Evolutionary conservation across 495 filamentous ascomycete species (phyloP).

Genomic region (Penicillium turbatum): DNA sequence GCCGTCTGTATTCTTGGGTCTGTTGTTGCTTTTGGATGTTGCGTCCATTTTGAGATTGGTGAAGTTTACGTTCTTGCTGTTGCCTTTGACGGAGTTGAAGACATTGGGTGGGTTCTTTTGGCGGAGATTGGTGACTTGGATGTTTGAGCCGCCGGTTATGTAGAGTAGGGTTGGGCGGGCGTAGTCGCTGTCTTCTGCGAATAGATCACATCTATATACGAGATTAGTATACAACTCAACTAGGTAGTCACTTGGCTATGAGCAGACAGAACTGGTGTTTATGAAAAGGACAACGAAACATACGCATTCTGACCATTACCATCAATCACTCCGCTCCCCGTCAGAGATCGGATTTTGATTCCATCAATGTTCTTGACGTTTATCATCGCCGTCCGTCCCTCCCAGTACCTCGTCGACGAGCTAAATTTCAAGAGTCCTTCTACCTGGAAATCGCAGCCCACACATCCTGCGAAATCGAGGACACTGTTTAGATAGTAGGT

Average conservation of each 20-base stretch:
- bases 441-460: slow-evolving; percentile 38
- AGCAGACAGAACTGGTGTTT: no score
- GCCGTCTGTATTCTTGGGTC: slow-evolving; percentile 41
- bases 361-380: slow-evolving; percentile 30
- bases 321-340: slow-evolving; percentile 41
- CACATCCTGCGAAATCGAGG: slow-evolving; percentile 36
- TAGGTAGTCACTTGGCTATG: no score
- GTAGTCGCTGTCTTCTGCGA: slow-evolving; percentile 35
- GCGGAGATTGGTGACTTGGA: slow-evolving; percentile 30
- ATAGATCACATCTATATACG: slow-evolving; percentile 32
- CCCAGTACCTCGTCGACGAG: slow-evolving; percentile 36
- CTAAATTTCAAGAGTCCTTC: slow-evolving; percentile 40
- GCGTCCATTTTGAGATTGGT: slow-evolving; percentile 32
- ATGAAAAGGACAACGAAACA: no score
- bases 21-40: slow-evolving; percentile 32
- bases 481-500: slow-evolving; percentile 42
- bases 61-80: slow-evolving; percentile 28
- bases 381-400: slow-evolving; percentile 37
- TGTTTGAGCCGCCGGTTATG: slow-evolving; percentile 34
- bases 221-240: no score
- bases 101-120: slow-evolving; percentile 44
- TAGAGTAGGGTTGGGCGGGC: slow-evolving; percentile 38
- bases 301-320: slow-evolving; percentile 44
- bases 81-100: slow-evolving; percentile 38
- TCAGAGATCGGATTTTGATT: slow-evolving; percentile 34